Conservation (phyloP, 805 yeast species). For the Candida sonorensis region DNA sequence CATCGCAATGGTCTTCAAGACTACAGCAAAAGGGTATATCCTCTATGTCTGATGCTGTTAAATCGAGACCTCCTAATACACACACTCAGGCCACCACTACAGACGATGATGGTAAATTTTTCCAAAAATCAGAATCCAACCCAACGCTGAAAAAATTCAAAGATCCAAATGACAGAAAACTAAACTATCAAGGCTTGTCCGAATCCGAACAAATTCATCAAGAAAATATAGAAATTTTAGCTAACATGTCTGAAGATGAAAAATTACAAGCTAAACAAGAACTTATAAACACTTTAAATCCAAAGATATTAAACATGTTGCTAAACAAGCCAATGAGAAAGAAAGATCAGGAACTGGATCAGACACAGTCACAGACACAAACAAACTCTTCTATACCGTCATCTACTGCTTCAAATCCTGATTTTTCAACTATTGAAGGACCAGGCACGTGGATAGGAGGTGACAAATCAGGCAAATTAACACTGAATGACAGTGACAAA, state of each 20-base stretch:
- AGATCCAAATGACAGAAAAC: constrained; percentile 7
- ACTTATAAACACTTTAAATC: constrained; percentile 59
- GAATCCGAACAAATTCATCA: constrained; percentile 72
- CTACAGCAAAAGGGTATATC: constrained; percentile 28
- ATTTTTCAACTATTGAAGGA: constrained; percentile 27
- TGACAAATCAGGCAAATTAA: constrained; percentile 20
- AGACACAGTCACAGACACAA: too few relatives aligned
- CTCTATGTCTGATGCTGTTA: constrained; percentile 20
- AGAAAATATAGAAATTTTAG: constrained; percentile 61
- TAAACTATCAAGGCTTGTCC: constrained; percentile 27
- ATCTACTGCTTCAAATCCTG: constrained; percentile 22
- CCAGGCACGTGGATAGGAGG: constrained; percentile 32
- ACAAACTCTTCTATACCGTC: too few relatives aligned
- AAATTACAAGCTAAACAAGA: constrained; percentile 60
- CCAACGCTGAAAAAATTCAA: too few relatives aligned
- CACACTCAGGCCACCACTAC: background rate
- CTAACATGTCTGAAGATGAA: constrained; percentile 60
- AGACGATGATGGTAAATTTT: background rate
- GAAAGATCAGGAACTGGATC: constrained; percentile 27
- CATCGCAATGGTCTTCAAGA: constrained; percentile 45
- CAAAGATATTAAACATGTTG: constrained; percentile 54
- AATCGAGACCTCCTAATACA: constrained; percentile 1
- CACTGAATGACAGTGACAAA: constrained; percentile 23
- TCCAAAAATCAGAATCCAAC: constrained; percentile 1
- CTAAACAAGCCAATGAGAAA: constrained; percentile 51